Evolutionary conservation across 1,139 yeast genomes (phyloP), one percentile per base, ranked within the genome.

Genomic region (Hyphopichia fennica): DNA sequence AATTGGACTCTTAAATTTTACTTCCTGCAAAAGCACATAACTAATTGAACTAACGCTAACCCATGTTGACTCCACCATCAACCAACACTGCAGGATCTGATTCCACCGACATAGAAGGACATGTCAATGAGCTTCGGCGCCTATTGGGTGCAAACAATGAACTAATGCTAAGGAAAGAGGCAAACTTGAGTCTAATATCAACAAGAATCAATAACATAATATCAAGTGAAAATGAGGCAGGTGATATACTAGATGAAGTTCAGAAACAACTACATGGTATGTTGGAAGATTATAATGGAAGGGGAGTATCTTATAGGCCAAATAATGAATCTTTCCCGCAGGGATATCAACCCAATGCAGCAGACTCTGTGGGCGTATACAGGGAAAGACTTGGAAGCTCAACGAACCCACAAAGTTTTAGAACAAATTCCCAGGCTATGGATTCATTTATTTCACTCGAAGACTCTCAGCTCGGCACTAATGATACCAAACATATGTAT

Each of bases 141-240:
- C 28, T 35, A 6, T 23, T 35, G 6, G 11, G 44, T 14, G 49
- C 47, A 8, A 49, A 43, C 29, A 49, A 46, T 10, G 23, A 28
- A 25, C 37, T 49, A 5, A 39, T 51, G 2, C 44, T 46, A 17
- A 35, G 38, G 19, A 45, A 49, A 14, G 40, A 45, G 14, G 15
- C 40, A 10, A 41, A 43, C 28, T 41, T 52, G 39, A 41, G 40
- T 14, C 29, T 18, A 19, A 39, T 37, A 23, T 31, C 39, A 28
- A 28, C 22, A 17, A 27, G 30, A 13, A 16, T 35, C 14, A 23
- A 30, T 1, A 14, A 6, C 10, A 37, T 34, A 15, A 8, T 11
- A 4, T 7, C 16, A 5, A 11, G 16, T 4, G 20, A 31, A 16
- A 17, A 17, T 5, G 32, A 29, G 7, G 7, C 18, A 5, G 18